Evolutionary conservation across 495 filamentous ascomycete genomes (phyloP).

Genomic region (Xanthoparmelia taractica): DNA sequence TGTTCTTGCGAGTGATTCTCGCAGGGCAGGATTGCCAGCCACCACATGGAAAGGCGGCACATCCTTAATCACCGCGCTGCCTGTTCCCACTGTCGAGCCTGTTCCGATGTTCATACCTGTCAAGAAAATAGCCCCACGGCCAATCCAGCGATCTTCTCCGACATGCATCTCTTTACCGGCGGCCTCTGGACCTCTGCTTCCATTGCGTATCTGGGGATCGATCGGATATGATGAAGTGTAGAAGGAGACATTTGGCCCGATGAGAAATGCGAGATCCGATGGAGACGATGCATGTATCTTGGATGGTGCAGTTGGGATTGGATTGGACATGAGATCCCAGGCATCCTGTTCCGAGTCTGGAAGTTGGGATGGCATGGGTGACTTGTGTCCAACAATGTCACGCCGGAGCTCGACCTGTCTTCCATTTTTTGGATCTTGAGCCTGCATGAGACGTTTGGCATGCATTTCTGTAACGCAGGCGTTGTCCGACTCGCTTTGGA

Average conservation of each 20-base stretch:
- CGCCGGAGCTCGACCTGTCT: background rate
- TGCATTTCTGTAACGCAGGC: background rate
- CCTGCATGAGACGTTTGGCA: background rate
- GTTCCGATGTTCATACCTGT: constrained; percentile 77
- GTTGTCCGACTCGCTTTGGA: background rate
- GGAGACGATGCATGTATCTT: constrained; percentile 71
- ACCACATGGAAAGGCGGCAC: constrained; percentile 51
- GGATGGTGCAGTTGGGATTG: constrained; percentile 42
- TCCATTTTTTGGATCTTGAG: background rate
- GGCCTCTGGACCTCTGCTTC: constrained; percentile 68
- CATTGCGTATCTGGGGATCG: constrained; percentile 49
- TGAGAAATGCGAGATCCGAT: constrained; percentile 71
- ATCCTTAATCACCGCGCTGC: constrained; percentile 82
- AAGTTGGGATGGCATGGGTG: background rate
- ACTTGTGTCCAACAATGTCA: background rate
- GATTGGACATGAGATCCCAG: background rate
- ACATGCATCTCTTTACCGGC: constrained; percentile 65
- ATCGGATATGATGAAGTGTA: constrained; percentile 60
- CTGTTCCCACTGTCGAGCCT: constrained; percentile 72
- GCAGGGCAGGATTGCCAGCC: constrained; percentile 56
- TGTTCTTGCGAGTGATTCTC: constrained; percentile 43
- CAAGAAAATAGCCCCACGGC: constrained; percentile 65
- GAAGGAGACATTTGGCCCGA: constrained; percentile 70
- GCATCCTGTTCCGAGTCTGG: background rate
- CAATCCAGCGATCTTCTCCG: constrained; percentile 86